phyloP scores from a whole-genome alignment of 139 green algal genomes.

The Chlorella sp. region DNA sequence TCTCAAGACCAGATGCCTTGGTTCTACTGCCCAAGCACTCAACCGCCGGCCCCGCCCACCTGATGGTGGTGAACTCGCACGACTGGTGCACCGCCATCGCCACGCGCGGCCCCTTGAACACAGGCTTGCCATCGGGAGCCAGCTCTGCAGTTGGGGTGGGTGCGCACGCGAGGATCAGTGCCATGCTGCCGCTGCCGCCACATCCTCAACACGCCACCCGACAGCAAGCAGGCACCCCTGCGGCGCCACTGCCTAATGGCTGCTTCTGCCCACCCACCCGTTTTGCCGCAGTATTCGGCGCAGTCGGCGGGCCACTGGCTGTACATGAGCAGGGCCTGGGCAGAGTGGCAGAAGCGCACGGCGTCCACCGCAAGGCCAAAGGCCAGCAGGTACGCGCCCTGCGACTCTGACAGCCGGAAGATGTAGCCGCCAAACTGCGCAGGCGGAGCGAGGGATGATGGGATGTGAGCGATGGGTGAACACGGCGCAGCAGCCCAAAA shows the following conservation, averaged over 20 bases:
- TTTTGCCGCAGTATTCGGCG: constrained; percentile 56
- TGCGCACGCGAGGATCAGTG: too few relatives aligned
- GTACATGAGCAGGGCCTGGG: constrained; percentile 66
- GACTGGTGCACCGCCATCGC: constrained; percentile 76
- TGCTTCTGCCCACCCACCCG: background rate
- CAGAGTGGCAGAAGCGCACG: constrained; percentile 78
- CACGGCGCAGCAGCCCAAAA: too few relatives aligned
- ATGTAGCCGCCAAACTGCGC: constrained; percentile 77
- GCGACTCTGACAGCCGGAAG: constrained; percentile 56
- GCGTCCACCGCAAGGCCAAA: constrained; percentile 73
- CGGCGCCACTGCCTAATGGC: background rate
- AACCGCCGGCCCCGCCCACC: background rate
- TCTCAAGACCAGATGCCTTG: too few relatives aligned
- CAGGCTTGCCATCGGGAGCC: constrained; percentile 67
- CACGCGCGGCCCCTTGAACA: constrained; percentile 76
- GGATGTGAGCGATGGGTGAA: too few relatives aligned
- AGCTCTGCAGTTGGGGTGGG: constrained; percentile 37
- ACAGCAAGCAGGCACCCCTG: background rate
- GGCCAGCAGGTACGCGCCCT: constrained; percentile 60
- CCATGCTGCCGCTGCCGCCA: too few relatives aligned
- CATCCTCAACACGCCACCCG: too few relatives aligned
- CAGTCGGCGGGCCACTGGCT: constrained; percentile 61
- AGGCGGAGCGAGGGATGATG: too few relatives aligned
- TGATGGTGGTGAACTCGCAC: constrained; percentile 47
- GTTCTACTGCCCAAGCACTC: background rate